Conservation (phyloP, 805 yeast species). For the Candida chauliodis region DNA sequence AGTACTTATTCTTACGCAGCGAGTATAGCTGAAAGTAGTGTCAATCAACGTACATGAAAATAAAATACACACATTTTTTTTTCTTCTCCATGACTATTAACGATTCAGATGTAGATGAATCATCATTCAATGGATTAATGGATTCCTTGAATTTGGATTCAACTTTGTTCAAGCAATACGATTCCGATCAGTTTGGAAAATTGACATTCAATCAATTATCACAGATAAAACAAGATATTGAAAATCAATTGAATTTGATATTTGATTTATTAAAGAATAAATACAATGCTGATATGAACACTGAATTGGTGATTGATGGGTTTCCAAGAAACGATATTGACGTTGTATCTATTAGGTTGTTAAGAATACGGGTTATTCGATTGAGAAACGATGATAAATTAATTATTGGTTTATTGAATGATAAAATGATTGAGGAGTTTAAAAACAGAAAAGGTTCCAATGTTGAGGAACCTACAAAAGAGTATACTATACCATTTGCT, state of each 20-base stretch:
- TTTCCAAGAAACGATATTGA: slow-evolving; percentile 85
- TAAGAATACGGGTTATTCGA: slow-evolving; percentile 62
- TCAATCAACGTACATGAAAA: neutral
- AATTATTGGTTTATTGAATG: slow-evolving; percentile 46
- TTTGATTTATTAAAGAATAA: slow-evolving; percentile 39
- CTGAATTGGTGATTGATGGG: slow-evolving; percentile 74
- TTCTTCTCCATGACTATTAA: slow-evolving; percentile 11
- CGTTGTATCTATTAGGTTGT: slow-evolving; percentile 58
- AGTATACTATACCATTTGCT: slow-evolving; percentile 50
- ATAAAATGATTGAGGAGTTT: slow-evolving; percentile 45
- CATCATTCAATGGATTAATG: slow-evolving; percentile 25
- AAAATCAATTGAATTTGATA: slow-evolving; percentile 26
- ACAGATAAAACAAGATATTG: slow-evolving; percentile 16
- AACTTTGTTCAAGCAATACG: slow-evolving; percentile 18
- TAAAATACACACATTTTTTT: neutral
- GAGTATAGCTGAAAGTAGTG: slow-evolving; percentile 27
- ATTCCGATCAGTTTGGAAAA: slow-evolving; percentile 15
- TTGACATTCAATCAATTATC: slow-evolving; percentile 15
- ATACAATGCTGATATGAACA: slow-evolving; percentile 57
- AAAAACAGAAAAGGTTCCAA: slow-evolving; percentile 6
- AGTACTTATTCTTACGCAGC: slow-evolving; percentile 42
- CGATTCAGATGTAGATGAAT: slow-evolving; percentile 13
- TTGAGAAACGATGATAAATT: slow-evolving; percentile 64
- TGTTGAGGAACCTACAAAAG: neutral
- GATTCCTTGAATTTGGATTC: slow-evolving; percentile 23